These are phyloP conservation scores for Diaporthe nobilis DNA, from an alignment of 2,329 filamentous ascomycete genomes.

Conservation along the genomic window DNA sequence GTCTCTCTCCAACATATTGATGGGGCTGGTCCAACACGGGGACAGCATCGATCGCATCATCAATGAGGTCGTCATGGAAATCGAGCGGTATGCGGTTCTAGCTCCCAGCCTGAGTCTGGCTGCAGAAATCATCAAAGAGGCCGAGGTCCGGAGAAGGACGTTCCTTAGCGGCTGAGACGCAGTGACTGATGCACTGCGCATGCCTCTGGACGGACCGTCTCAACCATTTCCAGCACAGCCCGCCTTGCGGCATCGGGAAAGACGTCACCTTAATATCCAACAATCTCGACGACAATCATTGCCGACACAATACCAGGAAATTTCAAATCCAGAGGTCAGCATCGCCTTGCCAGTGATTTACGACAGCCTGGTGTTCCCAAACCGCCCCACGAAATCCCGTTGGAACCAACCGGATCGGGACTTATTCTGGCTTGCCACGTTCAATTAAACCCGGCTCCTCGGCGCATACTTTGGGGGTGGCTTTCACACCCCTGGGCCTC, in stretches of 20 bases:
- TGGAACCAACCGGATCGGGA: slow-evolving; percentile 9
- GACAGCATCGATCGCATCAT: slow-evolving; percentile 82
- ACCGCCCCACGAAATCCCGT: background rate
- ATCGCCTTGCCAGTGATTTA: background rate
- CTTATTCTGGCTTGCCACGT: slow-evolving; percentile 1
- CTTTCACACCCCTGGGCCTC: background rate
- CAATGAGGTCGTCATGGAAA: slow-evolving; percentile 81
- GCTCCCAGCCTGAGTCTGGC: slow-evolving; percentile 82
- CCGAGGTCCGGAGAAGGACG: slow-evolving; percentile 78
- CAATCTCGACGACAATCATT: background rate
- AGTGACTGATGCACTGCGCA: background rate
- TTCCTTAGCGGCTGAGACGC: slow-evolving; percentile 67
- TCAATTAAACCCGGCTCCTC: background rate
- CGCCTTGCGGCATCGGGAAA: background rate
- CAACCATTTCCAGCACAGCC: background rate
- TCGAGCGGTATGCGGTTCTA: slow-evolving; percentile 80
- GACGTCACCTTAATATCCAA: background rate
- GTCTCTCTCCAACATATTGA: slow-evolving; percentile 76
- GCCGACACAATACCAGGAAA: background rate
- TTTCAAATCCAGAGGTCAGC: background rate
- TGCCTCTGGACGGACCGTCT: background rate
- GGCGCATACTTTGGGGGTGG: background rate
- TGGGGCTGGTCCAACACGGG: slow-evolving; percentile 67
- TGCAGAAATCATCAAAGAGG: slow-evolving; percentile 86
- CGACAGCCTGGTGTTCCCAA: background rate